phyloP scores from a whole-genome alignment of 2,329 filamentous ascomycete genomes.

The Chrysoporthe deuterocubensis region DNA sequence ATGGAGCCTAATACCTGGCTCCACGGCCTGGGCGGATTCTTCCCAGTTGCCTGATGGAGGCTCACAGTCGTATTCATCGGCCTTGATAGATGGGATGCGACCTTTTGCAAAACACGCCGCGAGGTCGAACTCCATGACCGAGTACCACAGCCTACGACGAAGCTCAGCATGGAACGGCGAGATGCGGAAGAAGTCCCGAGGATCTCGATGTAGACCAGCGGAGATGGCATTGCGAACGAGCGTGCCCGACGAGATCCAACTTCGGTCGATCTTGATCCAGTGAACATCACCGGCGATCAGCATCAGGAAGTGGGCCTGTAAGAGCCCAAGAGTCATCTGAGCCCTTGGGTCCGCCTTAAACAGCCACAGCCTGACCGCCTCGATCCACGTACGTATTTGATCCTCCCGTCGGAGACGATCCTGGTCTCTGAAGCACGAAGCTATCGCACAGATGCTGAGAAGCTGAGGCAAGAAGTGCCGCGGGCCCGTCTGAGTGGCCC shows the following conservation, averaged over 20 bases:
- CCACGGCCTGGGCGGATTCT: neutral
- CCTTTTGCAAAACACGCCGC: constrained; percentile 34
- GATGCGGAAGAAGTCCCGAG: constrained; percentile 25
- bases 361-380: constrained; percentile 22
- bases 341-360: constrained; percentile 24
- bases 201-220: constrained; percentile 23
- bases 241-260: constrained; percentile 23
- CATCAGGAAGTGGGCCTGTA: constrained; percentile 25
- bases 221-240: constrained; percentile 24
- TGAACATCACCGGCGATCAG: constrained; percentile 24
- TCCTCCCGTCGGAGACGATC: constrained; percentile 12
- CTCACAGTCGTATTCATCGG: constrained; percentile 30
- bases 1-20: neutral
- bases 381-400: constrained; percentile 21
- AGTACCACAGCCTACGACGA: constrained; percentile 34
- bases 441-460: constrained; percentile 23
- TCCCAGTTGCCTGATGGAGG: neutral
- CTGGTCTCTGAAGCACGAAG: constrained; percentile 10
- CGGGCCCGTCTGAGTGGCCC: constrained; percentile 24
- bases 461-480: constrained; percentile 22
- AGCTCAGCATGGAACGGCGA: constrained; percentile 32
- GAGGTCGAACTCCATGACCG: constrained; percentile 34
- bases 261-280: constrained; percentile 26
- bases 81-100: constrained; percentile 29
- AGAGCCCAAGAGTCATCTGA: constrained; percentile 20